Conservation (phyloP, 768 basidiomycete genomes). For the Hortiboletus campestris region DNA sequence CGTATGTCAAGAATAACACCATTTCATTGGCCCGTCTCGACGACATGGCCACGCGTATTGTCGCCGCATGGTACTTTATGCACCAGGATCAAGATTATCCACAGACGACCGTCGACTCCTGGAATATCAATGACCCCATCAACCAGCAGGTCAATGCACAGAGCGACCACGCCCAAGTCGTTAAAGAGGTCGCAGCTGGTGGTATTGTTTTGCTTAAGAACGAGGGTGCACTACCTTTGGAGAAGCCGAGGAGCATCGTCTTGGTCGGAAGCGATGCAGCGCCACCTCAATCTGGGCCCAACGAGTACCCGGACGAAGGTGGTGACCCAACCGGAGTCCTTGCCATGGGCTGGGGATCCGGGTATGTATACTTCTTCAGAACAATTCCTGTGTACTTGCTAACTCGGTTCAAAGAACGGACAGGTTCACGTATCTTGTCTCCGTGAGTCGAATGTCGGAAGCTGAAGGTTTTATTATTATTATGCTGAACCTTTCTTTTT, state of each 20-base stretch:
- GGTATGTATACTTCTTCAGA: conserved; percentile 32
- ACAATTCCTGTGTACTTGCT: not conserved
- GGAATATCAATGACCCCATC: conserved; percentile 28
- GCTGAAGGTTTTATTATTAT: not conserved
- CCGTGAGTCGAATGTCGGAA: conserved; percentile 41
- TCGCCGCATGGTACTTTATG: conserved; percentile 57
- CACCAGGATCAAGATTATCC: conserved; percentile 35
- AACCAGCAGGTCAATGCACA: conserved; percentile 54
- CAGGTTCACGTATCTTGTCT: conserved; percentile 75
- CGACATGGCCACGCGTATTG: conserved; percentile 70
- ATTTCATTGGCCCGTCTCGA: conserved; percentile 60
- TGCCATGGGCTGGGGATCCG: conserved; percentile 93
- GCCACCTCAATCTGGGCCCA: conserved; percentile 65
- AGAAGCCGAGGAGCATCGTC: conserved; percentile 56
- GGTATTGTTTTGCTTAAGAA: conserved; percentile 74
- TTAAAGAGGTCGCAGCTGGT: conserved; percentile 60
- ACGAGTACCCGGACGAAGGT: conserved; percentile 62
- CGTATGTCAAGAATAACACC: conserved; percentile 56
- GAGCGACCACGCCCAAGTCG: conserved; percentile 50
- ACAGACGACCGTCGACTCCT: conserved; percentile 25
- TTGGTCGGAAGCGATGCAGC: conserved; percentile 66
- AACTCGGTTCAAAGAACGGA: conserved; percentile 45
- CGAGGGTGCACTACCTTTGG: conserved; percentile 54
- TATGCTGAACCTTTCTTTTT: not conserved
- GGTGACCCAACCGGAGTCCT: conserved; percentile 65